Evolutionary conservation across 495 filamentous ascomycete species (phyloP).

Genomic region (Penicillium pulvis): DNA sequence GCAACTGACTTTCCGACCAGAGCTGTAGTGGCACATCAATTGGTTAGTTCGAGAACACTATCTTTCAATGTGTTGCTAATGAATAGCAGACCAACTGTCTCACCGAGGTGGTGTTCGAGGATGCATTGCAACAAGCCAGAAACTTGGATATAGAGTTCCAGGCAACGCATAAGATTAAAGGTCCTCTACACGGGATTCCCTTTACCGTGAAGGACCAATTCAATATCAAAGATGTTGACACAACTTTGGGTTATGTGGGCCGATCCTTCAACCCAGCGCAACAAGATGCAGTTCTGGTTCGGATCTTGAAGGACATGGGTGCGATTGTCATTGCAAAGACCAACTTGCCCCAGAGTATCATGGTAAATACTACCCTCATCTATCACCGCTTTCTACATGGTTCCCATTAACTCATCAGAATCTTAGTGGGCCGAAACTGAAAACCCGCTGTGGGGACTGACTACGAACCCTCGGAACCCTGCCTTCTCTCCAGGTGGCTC

Average conservation of each 20-base stretch:
- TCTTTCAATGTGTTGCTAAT: not conserved
- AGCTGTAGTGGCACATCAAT: conserved; percentile 58
- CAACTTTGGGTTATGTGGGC: conserved; percentile 59
- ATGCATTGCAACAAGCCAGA: conserved; percentile 59
- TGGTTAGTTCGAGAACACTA: conserved; percentile 34
- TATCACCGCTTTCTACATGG: conserved; percentile 10
- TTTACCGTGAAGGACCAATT: conserved; percentile 69
- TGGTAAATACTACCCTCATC: conserved; percentile 30
- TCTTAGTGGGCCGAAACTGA: conserved; percentile 52
- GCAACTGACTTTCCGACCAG: conserved; percentile 20
- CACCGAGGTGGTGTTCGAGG: conserved; percentile 64
- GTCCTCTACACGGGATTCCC: conserved; percentile 67
- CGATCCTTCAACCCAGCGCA: conserved; percentile 53
- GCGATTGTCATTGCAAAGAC: conserved; percentile 64
- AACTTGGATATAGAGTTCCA: conserved; percentile 54
- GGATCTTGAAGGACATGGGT: conserved; percentile 49
- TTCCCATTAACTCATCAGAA: not conserved
- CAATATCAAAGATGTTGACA: conserved; percentile 60
- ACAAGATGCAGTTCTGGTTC: conserved; percentile 50
- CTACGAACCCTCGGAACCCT: conserved; percentile 50
- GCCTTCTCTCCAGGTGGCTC: conserved; percentile 58
- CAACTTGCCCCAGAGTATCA: conserved; percentile 57
- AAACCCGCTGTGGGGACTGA: conserved; percentile 58
- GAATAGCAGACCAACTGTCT: conserved; percentile 55
- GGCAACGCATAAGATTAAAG: conserved; percentile 47